Evolutionary conservation across 495 filamentous ascomycete species (phyloP), one percentile per base, ranked within the genome.

Genomic region (Xylaria castorea): DNA sequence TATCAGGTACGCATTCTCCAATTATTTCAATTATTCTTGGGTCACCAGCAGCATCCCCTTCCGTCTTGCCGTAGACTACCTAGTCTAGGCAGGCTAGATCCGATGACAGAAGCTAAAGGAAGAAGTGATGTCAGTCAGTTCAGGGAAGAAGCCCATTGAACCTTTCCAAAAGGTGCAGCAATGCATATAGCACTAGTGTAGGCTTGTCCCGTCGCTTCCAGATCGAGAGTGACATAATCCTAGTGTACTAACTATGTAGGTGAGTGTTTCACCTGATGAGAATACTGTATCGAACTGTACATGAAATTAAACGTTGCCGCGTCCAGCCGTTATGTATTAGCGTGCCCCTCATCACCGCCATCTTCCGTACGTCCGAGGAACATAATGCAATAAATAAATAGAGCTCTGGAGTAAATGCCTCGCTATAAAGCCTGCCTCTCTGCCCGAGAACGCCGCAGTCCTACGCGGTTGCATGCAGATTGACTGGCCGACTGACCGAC

Each of bases 351-450:
- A 50, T 71, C 60, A 22, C 42, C 20, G 14, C 50, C 8, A 55
- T 14, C 27, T 63, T 71, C 68, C 68, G 68, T 44, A 44, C 68
- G 58, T 34, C 68, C 68, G 68, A 71, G 42, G 7, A 11, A 51
- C 22, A 34, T 63, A 40, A 53, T 27, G 32, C n/a, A 68, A 40
- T 68, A 20, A 68, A 40, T 68, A 20, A 20, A 63, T 44, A 40
- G 18, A 27, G 1, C 34, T 27, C 60, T 11, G 60, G 3, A 36
- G 60, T 6, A 38, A 38, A 40, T 42, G 40, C 25, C 62, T 66
- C 64, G 46, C 32, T 20, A 53, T 51, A 51, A 53, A 48, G 25
- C 11, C 64, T 67, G 1, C n/a, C 27, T n/a, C 27, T n/a, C 25
- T 7, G 18, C 16, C 46, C 64, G 27, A 34, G 27, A 25, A 66